Base-by-base conservation (phyloP, 1,284 basidiomycete species). In the Grifola frondosa region DNA sequence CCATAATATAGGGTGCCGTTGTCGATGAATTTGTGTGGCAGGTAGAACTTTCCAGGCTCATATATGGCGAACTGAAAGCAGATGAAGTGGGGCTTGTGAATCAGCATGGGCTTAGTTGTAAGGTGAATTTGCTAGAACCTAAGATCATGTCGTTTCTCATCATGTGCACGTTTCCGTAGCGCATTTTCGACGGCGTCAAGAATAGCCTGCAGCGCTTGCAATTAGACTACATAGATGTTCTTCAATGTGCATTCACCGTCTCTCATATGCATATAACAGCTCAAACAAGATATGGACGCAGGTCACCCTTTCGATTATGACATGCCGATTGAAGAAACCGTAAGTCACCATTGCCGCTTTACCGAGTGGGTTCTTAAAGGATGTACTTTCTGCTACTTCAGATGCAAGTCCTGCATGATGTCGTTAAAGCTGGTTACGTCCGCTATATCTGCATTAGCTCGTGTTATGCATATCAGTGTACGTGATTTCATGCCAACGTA, bases 121-220 rank as follows among this genome's bases (percentile, higher is more conserved):
- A 73, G 62, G 68, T 70, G 49, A 5, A 21, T 17, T 4, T 3
- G 3, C 5, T 28, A 28, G 15, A 16, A 7, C 11, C 9, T 13
- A 9, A 8, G 5, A 16, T 31, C n/a, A 31, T 31, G 30, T 4
- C 21, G 17, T 34, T 30, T 19, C n/a, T 43, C 24, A 10, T 20
- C 15, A 6, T 35, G 17, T 30, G 11, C 12, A 2, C 38, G 1
- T 6, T 62, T 45, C 53, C 6, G 30, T 32, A 73, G 71, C 61
- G 72, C 25, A 73, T 75, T 44, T 74, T 75, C 48, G 69, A 70
- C 13, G 63, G 66, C 3, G 68, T 75, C 42, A 68, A 73, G 47
- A 59, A 48, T 6, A 71, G 69, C 15, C 52, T 75, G 40, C 53
- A 70, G 47, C 59, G 72, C 2, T 63, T 74, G 6, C 62, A 65